A percentile compares a stretch with the other conserved stretches of the same genome.
phyloP scores from a whole-genome alignment of 768 basidiomycete species.

The Tricholoma bakamatsutake region DNA sequence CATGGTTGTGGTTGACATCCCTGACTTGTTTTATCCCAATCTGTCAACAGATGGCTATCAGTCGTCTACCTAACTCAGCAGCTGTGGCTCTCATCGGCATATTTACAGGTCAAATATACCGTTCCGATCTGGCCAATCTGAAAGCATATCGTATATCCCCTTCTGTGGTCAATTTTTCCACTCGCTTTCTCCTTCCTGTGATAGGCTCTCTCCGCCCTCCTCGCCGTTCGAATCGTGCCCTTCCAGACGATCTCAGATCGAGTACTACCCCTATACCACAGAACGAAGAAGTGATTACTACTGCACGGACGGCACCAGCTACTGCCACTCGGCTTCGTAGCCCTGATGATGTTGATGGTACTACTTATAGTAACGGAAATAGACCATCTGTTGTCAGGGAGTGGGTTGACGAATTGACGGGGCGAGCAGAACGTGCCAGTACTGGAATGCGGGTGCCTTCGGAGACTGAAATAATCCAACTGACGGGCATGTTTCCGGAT shows the following conservation, averaged over 20 bases:
- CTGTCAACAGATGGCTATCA: conserved; percentile 54
- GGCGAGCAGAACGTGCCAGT: conserved; percentile 46
- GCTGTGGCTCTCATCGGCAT: conserved; percentile 60
- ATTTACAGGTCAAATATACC: conserved; percentile 70
- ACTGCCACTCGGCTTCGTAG: conserved; percentile 16
- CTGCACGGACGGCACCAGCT: conserved; percentile 37
- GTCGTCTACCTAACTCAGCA: conserved; percentile 60
- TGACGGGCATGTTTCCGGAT: conserved; percentile 83
- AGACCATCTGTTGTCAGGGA: conserved; percentile 58
- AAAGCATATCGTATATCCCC: conserved; percentile 76
- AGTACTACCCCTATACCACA: conserved; percentile 18
- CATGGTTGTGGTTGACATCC: not conserved
- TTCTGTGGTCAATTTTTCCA: conserved; percentile 46
- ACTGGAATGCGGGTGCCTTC: conserved; percentile 63
- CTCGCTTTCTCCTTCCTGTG: conserved; percentile 57
- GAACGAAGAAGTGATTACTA: conserved; percentile 61
- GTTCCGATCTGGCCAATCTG: conserved; percentile 73
- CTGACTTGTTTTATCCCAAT: conserved; percentile 4
- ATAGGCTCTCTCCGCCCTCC: conserved; percentile 60
- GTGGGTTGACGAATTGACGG: conserved; percentile 78
- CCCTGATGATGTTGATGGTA: conserved; percentile 16
- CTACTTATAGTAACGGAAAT: conserved; percentile 23
- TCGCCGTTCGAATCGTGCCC: conserved; percentile 64
- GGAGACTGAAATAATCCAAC: conserved; percentile 68
- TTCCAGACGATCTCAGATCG: conserved; percentile 49